Conservation (phyloP, 176 grass and related monocot genomes). For the Carex pumila region DNA sequence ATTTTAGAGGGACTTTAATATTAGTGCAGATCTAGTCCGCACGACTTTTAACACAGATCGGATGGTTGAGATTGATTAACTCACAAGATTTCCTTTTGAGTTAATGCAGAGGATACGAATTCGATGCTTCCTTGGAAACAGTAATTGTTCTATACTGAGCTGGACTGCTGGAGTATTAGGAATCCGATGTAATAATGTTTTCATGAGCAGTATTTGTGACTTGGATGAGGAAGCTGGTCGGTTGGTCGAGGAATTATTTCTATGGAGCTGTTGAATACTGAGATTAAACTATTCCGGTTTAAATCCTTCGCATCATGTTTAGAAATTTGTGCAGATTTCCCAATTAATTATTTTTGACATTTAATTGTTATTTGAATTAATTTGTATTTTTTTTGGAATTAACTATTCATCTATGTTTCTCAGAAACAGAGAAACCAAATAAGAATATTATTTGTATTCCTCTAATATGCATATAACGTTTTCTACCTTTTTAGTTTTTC, state of each 20-base stretch:
- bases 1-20: too few species aligned
- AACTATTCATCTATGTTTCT: too few species aligned
- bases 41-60: too few species aligned
- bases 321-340: neutral
- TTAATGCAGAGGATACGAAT: too few species aligned
- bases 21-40: too few species aligned
- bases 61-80: too few species aligned
- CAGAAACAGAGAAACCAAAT: too few species aligned
- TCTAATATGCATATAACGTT: neutral
- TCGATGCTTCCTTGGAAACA: neutral
- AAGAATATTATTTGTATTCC: too few species aligned
- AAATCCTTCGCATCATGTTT: constrained; percentile 3
- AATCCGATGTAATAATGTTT: neutral
- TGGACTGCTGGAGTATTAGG: neutral
- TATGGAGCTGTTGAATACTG: neutral
- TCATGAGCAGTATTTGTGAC: neutral
- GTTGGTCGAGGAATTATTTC: constrained; percentile 7
- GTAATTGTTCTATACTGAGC: neutral
- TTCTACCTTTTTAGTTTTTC: neutral
- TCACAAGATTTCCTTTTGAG: too few species aligned
- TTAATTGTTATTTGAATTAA: neutral
- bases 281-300: neutral
- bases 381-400: neutral
- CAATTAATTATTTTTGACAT: neutral
- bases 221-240: constrained; percentile 19